A percentile compares a stretch with the other conserved stretches of the same genome.
These are phyloP conservation scores for Pulveroboletus sp. DNA, from an alignment of 768 basidiomycete species.

Conservation along the genomic window DNA sequence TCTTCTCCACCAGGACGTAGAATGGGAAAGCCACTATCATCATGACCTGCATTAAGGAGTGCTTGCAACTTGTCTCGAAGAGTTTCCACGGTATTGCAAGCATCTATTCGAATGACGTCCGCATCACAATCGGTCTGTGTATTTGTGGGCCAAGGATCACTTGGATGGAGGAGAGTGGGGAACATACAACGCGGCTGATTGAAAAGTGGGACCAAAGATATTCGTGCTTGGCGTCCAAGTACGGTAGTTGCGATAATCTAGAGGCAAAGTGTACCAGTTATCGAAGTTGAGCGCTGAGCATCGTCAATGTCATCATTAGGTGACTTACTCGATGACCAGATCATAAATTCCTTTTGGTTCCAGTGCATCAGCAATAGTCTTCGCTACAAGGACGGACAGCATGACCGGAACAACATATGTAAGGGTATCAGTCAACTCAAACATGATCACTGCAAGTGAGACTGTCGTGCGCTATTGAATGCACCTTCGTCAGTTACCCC, in stretches of 20 bases:
- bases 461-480: slow-evolving; percentile 71
- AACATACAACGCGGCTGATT: slow-evolving; percentile 72
- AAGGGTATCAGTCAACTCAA: slow-evolving; percentile 89
- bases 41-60: slow-evolving; percentile 54
- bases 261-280: background rate
- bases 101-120: slow-evolving; percentile 68
- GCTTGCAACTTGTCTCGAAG: slow-evolving; percentile 65
- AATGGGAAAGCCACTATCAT: slow-evolving; percentile 86
- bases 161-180: background rate
- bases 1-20: slow-evolving; percentile 45
- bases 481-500: slow-evolving; percentile 5
- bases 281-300: no score
- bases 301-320: background rate
- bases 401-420: slow-evolving; percentile 91
- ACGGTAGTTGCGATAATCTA: slow-evolving; percentile 81
- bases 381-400: slow-evolving; percentile 71
- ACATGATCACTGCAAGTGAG: slow-evolving; percentile 93
- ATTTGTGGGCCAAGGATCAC: background rate
- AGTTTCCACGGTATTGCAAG: slow-evolving; percentile 69
- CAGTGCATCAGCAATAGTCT: slow-evolving; percentile 31
- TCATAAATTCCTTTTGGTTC: slow-evolving; percentile 93
- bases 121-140: slow-evolving; percentile 60
- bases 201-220: slow-evolving; percentile 80
- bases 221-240: slow-evolving; percentile 86
- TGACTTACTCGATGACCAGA: slow-evolving; percentile 74